These are phyloP conservation scores for Myrica gale DNA, from an alignment of 306 rosid genomes.

Conservation along the genomic window DNA sequence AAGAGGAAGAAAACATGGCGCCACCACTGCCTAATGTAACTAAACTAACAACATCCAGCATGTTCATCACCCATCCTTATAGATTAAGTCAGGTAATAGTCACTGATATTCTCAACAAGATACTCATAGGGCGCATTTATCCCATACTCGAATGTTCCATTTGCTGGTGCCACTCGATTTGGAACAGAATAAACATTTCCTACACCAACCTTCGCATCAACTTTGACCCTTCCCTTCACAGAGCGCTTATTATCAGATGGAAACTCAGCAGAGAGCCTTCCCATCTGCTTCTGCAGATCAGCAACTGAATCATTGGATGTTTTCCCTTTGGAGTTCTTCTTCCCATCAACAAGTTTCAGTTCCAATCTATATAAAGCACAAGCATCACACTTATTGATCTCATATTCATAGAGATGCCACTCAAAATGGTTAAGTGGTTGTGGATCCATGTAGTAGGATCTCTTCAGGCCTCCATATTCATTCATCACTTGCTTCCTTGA, in stretches of 20 bases:
- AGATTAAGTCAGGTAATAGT: constrained; percentile 55
- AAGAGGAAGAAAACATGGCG: constrained; percentile 27
- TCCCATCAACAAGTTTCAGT: constrained; percentile 91
- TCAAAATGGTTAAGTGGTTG: constrained; percentile 85
- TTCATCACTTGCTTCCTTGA: constrained; percentile 98
- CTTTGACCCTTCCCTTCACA: constrained; percentile 71
- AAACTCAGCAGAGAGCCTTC: constrained; percentile 93
- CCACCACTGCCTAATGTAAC: constrained; percentile 29
- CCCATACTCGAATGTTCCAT: constrained; percentile 61
- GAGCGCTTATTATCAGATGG: constrained; percentile 70
- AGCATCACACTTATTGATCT: constrained; percentile 86
- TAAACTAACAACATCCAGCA: constrained; percentile 33
- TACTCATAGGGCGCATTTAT: constrained; percentile 68
- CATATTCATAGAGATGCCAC: constrained; percentile 98
- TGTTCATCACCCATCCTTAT: constrained; percentile 33
- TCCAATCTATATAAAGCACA: constrained; percentile 94
- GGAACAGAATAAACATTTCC: constrained; percentile 62
- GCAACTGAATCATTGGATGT: constrained; percentile 75
- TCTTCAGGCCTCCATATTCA: constrained; percentile 90
- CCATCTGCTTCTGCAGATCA: constrained; percentile 99
- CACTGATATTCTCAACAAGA: constrained; percentile 58
- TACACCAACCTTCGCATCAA: constrained; percentile 56
- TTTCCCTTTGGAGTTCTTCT: constrained; percentile 76
- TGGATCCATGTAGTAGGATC: constrained; percentile 99
- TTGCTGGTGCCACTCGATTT: constrained; percentile 48